phyloP scores from a whole-genome alignment of 2,329 filamentous ascomycete genomes.

The Xenosphaeropsis pyriputrescens region DNA sequence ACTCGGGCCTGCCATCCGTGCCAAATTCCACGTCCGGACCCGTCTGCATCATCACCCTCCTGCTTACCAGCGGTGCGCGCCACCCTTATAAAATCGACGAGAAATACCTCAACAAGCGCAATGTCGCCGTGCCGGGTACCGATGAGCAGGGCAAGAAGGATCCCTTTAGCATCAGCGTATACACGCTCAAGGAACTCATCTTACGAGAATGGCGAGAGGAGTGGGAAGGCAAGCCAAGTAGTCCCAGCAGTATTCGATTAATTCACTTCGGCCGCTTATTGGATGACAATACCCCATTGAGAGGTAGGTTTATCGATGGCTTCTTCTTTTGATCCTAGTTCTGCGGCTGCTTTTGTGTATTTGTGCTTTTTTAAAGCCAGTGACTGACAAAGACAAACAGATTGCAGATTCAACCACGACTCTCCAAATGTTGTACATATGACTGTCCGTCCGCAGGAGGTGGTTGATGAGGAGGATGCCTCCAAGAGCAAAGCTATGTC shows the following conservation, averaged over 20 bases:
- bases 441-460: conserved; percentile 77
- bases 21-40: conserved; percentile 14
- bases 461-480: conserved; percentile 53
- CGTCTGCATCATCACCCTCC: conserved; percentile 61
- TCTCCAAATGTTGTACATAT: conserved; percentile 83
- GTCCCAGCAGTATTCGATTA: conserved; percentile 76
- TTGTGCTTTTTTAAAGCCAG: too few species aligned
- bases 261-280: conserved; percentile 87
- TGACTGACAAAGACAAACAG: conserved; percentile 25
- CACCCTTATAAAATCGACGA: conserved; percentile 87
- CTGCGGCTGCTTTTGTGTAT: not conserved
- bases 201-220: conserved; percentile 84
- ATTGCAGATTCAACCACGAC: conserved; percentile 64
- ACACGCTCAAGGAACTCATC: conserved; percentile 88
- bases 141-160: conserved; percentile 47
- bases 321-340: not conserved
- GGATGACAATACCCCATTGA: conserved; percentile 75
- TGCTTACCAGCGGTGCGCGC: conserved; percentile 67
- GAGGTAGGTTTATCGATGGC: conserved; percentile 41
- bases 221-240: conserved; percentile 77
- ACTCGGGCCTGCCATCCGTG: not conserved
- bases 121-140: conserved; percentile 58
- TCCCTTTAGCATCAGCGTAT: conserved; percentile 81
- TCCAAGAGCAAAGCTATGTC: conserved; percentile 14
- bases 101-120: conserved; percentile 69